These are phyloP conservation scores for Rhodotorula taiwanensis DNA, from an alignment of 768 basidiomycete genomes.

Conservation along the genomic window DNA sequence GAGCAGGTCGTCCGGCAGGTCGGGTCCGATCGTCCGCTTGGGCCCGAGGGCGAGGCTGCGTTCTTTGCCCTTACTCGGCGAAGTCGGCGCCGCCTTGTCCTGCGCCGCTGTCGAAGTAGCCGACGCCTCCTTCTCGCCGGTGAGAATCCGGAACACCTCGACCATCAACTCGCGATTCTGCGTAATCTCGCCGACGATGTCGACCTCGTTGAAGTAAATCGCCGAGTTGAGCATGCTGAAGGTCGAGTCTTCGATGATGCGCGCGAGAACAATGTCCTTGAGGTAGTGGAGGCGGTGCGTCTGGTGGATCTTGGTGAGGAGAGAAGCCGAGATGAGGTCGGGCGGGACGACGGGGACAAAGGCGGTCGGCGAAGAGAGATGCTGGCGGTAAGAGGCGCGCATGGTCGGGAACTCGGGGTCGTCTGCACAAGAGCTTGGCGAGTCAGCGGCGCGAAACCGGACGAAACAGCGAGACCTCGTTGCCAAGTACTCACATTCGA, in stretches of 20 bases:
- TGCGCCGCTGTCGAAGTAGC: slow-evolving; percentile 39
- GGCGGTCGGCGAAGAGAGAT: slow-evolving; percentile 69
- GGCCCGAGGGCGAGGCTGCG: slow-evolving; percentile 29
- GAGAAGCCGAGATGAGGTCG: slow-evolving; percentile 47
- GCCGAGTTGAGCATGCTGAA: slow-evolving; percentile 95
- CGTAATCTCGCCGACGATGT: slow-evolving; percentile 87
- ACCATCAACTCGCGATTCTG: slow-evolving; percentile 65
- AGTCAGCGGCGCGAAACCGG: not conserved
- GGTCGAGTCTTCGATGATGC: slow-evolving; percentile 88
- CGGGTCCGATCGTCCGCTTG: slow-evolving; percentile 41
- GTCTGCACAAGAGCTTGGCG: slow-evolving; percentile 52
- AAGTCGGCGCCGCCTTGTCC: not conserved
- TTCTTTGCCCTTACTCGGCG: slow-evolving; percentile 27
- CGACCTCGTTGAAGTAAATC: slow-evolving; percentile 98
- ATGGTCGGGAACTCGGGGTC: slow-evolving; percentile 94
- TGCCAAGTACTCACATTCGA: slow-evolving; percentile 75
- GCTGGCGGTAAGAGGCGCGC: slow-evolving; percentile 95
- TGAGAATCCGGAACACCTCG: slow-evolving; percentile 66
- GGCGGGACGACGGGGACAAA: slow-evolving; percentile 76
- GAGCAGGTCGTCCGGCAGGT: slow-evolving; percentile 4
- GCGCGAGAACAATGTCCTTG: slow-evolving; percentile 94
- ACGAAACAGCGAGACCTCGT: too few species aligned
- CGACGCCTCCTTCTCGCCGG: slow-evolving; percentile 12
- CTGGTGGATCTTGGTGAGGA: slow-evolving; percentile 87
- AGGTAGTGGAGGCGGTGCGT: slow-evolving; percentile 95